Conservation (phyloP, 345 rosid species). For the Eucalyptus dawsonii region DNA sequence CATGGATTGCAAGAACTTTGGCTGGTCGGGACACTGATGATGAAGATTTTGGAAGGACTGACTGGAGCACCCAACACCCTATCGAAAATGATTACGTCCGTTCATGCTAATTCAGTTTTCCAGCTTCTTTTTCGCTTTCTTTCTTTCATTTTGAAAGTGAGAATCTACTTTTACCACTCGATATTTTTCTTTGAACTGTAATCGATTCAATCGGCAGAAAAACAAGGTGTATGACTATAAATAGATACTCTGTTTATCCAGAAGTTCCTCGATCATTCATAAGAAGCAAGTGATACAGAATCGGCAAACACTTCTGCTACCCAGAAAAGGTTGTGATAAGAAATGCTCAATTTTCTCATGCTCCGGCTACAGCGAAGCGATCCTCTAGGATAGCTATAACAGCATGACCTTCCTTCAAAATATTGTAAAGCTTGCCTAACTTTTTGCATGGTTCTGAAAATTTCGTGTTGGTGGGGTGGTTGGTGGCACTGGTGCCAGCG, state of each 20-base stretch:
- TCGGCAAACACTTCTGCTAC: neutral
- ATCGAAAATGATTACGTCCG: neutral
- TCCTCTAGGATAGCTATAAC: neutral
- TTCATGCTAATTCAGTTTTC: neutral
- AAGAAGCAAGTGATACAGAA: neutral
- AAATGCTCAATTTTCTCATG: neutral
- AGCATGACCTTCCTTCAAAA: neutral
- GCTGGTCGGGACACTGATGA: neutral
- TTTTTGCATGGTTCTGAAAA: neutral
- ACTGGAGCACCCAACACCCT: neutral
- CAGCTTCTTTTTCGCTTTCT: neutral
- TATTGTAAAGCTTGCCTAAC: neutral
- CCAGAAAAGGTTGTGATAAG: neutral
- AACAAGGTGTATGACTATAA: accelerated
- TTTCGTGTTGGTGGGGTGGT: neutral
- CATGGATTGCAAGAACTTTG: neutral
- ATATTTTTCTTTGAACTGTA: neutral
- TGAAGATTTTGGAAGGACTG: neutral
- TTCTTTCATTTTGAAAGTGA: neutral
- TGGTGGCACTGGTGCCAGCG: neutral
- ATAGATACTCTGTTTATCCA: neutral
- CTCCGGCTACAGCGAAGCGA: neutral
- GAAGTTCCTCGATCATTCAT: neutral
- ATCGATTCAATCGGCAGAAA: neutral
- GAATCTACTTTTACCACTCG: neutral